phyloP scores from a whole-genome alignment of 768 basidiomycete species.

The Naganishia onofrii region DNA sequence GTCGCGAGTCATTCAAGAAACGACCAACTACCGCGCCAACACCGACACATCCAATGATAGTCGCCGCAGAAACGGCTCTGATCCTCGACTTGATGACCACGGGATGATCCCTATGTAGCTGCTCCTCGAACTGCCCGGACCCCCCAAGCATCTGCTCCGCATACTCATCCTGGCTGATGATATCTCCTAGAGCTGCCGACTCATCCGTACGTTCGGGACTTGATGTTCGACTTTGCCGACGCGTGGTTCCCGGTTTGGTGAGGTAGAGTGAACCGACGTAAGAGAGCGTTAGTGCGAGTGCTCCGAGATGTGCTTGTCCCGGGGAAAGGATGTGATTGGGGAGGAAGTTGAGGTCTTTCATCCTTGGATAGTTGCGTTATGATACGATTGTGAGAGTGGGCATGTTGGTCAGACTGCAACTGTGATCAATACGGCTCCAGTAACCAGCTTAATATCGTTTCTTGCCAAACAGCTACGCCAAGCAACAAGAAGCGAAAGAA shows the following conservation, averaged over 20 bases:
- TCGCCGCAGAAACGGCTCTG: slow-evolving; percentile 65
- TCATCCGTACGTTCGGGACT: not conserved
- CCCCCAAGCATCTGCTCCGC: not conserved
- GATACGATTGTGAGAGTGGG: not conserved
- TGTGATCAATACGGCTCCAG: not conserved
- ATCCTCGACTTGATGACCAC: slow-evolving; percentile 78
- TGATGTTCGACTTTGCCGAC: not conserved
- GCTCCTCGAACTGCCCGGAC: slow-evolving; percentile 47
- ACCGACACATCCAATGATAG: slow-evolving; percentile 59
- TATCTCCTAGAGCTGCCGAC: slow-evolving; percentile 25
- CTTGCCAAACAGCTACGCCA: too few relatives aligned
- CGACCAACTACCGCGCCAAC: slow-evolving; percentile 54
- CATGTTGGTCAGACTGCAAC: too few relatives aligned
- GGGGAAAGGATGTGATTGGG: slow-evolving; percentile 29
- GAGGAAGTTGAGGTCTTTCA: slow-evolving; percentile 1
- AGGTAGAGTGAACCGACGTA: slow-evolving; percentile 86
- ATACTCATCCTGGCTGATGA: slow-evolving; percentile 36
- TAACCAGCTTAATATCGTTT: not conserved
- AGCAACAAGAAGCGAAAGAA: not conserved
- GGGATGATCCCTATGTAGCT: slow-evolving; percentile 74
- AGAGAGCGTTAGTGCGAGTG: slow-evolving; percentile 61
- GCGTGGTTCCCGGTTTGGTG: slow-evolving; percentile 38
- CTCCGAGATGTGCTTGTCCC: slow-evolving; percentile 59
- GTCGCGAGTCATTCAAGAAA: not conserved
- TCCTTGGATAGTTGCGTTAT: not conserved